These are phyloP conservation scores for Salix caprea DNA, from an alignment of 345 rosid genomes.

Conservation along the genomic window DNA sequence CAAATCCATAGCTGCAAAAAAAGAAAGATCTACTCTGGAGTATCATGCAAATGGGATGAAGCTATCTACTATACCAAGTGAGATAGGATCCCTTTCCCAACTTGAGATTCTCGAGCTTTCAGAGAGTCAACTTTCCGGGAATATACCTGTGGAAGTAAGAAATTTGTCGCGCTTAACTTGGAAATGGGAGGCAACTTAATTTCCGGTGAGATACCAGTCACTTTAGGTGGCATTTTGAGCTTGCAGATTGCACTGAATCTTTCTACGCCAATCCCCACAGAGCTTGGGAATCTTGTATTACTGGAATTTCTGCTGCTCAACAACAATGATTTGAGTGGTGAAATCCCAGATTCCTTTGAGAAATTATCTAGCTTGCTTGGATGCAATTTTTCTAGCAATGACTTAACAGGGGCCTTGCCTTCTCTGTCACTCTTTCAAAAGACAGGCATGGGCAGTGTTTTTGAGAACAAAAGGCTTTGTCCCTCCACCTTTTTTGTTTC, in stretches of 20 bases:
- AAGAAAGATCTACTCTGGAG: not conserved
- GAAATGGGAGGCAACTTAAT: constrained; percentile 87
- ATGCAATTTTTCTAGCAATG: constrained; percentile 80
- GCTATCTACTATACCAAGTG: constrained; percentile 35
- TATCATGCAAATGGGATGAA: not conserved
- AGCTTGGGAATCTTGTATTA: constrained; percentile 63
- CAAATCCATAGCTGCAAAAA: constrained; percentile 50
- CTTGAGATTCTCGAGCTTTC: constrained; percentile 89
- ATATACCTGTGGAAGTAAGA: constrained; percentile 54
- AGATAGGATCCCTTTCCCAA: constrained; percentile 59
- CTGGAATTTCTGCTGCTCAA: constrained; percentile 64
- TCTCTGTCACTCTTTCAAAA: constrained; percentile 37
- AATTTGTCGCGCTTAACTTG: constrained; percentile 60
- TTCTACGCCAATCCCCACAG: constrained; percentile 50
- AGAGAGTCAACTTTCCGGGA: constrained; percentile 53
- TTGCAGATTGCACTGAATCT: constrained; percentile 84
- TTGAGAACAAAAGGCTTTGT: constrained; percentile 64
- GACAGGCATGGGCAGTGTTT: constrained; percentile 47
- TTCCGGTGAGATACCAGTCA: constrained; percentile 53
- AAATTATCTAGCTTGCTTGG: constrained; percentile 67
- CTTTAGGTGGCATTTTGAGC: constrained; percentile 57
- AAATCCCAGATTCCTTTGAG: constrained; percentile 57
- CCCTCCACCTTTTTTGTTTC: constrained; percentile 32
- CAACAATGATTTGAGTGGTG: constrained; percentile 67
- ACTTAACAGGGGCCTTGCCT: constrained; percentile 73